Evolutionary conservation across 2,329 filamentous ascomycete species (phyloP), one percentile per base, ranked within the genome.

Genomic region (Aspergillus spinulosporus): DNA sequence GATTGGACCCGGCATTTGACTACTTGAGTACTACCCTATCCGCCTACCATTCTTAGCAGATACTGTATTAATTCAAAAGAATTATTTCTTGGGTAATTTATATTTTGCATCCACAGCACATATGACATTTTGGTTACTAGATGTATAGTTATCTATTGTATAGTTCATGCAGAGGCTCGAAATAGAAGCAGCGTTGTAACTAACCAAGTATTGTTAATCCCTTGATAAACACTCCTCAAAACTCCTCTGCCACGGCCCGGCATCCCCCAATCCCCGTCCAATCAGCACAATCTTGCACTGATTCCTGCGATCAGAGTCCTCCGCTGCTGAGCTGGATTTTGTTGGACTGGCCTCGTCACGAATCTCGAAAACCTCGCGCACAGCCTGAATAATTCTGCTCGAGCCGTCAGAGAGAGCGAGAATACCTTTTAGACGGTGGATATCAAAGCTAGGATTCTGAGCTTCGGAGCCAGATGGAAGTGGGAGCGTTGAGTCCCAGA

Each of bases 311-410:
- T 28, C 26, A 3, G 26, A 28, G 26, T 28, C 26, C 26, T 28
- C 26, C 26, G 26, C 26, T 28, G 26, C 26, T 28, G 26, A 12
- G 31, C 49, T 52, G 15, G 9, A 36, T 68, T 15, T 62, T 54
- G 5, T 60, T 52, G 1, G 57, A 60, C n/a, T 65, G 11, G 14
- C 14, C 29, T 67, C 64, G 62, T 96, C 91, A 26, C 90, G 84
- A 26, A 97, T 88, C 67, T 99, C 94, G 72, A 97, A 99, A 12
- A 97, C 83, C 65, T 97, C 93, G 52, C 93, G 80, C 1, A 99
- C 94, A 1, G 92, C 94, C 72, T 99, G 94, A 5, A 97, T 80
- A 61, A 97, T 84, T 69, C 90, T 89, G 43, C 85, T 77, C 0
- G 79, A 77, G 1, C 90, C 90, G 37, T 75, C 69, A 53, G 87